Evolutionary conservation across 2,329 filamentous ascomycete species (phyloP).

Genomic region (Calonectria naviculata): DNA sequence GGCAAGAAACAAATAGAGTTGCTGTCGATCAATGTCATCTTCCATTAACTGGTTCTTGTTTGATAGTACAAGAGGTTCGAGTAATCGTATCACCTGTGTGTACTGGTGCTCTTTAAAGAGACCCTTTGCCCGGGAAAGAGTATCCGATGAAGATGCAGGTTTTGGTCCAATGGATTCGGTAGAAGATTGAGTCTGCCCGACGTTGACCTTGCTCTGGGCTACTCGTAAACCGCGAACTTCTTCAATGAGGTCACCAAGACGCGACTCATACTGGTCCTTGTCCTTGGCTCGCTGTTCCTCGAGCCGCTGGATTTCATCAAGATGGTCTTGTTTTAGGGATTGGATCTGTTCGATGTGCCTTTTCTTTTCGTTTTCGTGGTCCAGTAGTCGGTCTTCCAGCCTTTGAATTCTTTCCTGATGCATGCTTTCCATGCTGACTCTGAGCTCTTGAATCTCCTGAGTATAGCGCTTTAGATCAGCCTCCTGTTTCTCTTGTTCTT

Average conservation of each 20-base stretch:
- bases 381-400: background rate
- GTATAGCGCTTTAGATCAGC: background rate
- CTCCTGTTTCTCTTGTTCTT: slow-evolving; percentile 2
- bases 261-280: background rate
- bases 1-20: background rate
- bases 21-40: background rate
- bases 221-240: background rate
- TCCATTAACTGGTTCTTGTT: background rate
- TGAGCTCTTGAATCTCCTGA: background rate
- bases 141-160: background rate
- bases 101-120: background rate
- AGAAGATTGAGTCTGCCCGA: background rate
- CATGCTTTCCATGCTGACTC: background rate
- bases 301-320: background rate
- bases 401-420: background rate
- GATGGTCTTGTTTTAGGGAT: background rate
- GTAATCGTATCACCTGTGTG: background rate
- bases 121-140: background rate
- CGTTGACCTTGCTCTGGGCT: background rate
- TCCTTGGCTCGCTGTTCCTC: background rate
- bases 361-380: background rate
- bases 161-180: background rate
- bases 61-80: background rate
- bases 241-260: background rate
- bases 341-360: background rate